These are phyloP conservation scores for Teunomyces barrocoloradensis DNA, from an alignment of 805 yeast species.

Conservation along the genomic window DNA sequence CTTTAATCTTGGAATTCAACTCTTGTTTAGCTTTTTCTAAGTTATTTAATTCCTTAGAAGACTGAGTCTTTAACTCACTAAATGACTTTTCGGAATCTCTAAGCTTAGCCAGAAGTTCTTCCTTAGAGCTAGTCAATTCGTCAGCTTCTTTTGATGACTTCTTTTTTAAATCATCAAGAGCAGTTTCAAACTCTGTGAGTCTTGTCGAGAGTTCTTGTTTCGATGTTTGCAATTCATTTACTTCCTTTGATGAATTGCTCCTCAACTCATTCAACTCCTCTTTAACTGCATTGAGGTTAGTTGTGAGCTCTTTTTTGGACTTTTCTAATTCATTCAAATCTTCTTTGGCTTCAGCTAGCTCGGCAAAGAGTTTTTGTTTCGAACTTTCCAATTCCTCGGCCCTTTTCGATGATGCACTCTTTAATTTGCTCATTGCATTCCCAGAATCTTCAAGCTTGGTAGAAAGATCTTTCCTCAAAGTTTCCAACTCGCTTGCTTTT, in stretches of 20 bases:
- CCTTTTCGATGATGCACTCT: background rate
- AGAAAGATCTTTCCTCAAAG: background rate
- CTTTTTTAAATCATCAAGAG: background rate
- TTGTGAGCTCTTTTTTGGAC: background rate
- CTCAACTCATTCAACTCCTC: background rate
- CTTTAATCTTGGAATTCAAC: background rate
- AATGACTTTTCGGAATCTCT: background rate
- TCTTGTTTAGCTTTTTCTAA: too few relatives aligned
- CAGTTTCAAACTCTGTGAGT: background rate
- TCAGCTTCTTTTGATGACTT: constrained; percentile 1
- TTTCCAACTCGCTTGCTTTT: background rate
- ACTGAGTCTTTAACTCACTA: background rate
- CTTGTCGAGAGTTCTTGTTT: background rate
- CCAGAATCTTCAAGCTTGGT: background rate
- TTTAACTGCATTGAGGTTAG: background rate
- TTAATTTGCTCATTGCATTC: background rate
- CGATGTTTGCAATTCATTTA: background rate
- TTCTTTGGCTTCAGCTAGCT: background rate
- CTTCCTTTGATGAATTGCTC: constrained; percentile 1
- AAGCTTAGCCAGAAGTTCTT: background rate
- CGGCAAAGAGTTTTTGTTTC: background rate
- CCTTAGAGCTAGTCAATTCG: background rate
- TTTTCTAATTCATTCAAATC: background rate
- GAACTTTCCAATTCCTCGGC: background rate
- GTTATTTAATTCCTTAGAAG: constrained; percentile 7